Percentiles rank a stretch among this genome's conserved stretches.
Conservation (phyloP, 2,329 filamentous ascomycete genomes). For the Fusarium sp. region DNA sequence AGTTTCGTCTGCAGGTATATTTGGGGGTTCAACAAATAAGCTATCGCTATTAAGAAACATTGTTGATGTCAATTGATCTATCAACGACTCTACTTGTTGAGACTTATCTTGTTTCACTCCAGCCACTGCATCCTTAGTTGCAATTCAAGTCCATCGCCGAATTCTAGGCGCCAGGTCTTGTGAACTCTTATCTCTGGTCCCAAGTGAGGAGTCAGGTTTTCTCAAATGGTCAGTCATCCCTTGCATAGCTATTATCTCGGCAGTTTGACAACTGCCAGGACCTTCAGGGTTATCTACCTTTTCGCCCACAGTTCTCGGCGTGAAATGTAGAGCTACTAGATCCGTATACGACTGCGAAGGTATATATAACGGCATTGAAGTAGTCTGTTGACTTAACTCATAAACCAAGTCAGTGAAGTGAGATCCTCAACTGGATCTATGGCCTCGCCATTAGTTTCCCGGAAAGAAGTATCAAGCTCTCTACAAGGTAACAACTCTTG, state of each 20-base stretch:
- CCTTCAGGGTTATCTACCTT: rapidly evolving
- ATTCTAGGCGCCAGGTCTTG: too few relatives aligned
- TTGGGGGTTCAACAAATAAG: too few relatives aligned
- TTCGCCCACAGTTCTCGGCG: too few relatives aligned
- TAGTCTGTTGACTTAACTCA: background rate
- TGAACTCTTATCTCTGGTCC: background rate
- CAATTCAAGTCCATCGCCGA: rapidly evolving
- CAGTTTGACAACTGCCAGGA: rapidly evolving
- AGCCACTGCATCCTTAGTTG: background rate
- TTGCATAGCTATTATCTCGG: rapidly evolving
- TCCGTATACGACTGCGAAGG: rapidly evolving
- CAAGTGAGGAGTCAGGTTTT: rapidly evolving
- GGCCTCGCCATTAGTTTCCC: rapidly evolving
- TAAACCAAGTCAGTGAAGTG: background rate
- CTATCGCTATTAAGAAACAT: rapidly evolving
- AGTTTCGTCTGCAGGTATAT: too few relatives aligned
- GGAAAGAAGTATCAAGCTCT: rapidly evolving
- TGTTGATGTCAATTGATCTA: too few relatives aligned
- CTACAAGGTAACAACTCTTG: rapidly evolving
- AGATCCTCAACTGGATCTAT: background rate
- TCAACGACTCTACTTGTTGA: background rate
- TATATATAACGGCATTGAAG: rapidly evolving
- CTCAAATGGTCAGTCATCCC: too few relatives aligned
- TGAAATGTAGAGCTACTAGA: rapidly evolving
- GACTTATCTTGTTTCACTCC: background rate